Evolutionary conservation across 164 flowering plant genomes (phyloP).

Genomic region (Platanus orientalis): DNA sequence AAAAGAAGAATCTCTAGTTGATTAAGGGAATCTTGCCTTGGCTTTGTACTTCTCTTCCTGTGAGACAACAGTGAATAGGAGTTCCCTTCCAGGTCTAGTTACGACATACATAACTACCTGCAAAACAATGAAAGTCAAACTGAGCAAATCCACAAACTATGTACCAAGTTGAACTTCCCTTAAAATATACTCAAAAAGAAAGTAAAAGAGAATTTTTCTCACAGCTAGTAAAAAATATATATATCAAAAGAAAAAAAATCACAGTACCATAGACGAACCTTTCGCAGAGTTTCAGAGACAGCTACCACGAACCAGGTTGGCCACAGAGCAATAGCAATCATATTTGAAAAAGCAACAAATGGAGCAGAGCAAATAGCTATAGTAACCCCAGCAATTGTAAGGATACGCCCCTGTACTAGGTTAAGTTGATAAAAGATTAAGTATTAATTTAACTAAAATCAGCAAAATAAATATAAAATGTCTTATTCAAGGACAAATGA

Average conservation of each 20-base stretch:
- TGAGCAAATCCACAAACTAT: slow-evolving; percentile 1
- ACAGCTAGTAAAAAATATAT: no score
- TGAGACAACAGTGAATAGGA: slow-evolving; percentile 88
- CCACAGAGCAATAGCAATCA: slow-evolving; percentile 74
- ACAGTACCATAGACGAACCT: slow-evolving; percentile 38
- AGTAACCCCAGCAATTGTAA: slow-evolving; percentile 82
- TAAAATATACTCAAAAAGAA: background rate
- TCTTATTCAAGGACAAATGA: no score
- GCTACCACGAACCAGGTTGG: slow-evolving; percentile 87
- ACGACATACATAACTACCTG: slow-evolving; percentile 90
- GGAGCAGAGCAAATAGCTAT: slow-evolving; percentile 79
- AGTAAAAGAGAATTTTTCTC: background rate
- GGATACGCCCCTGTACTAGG: slow-evolving; percentile 73
- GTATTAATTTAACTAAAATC: background rate
- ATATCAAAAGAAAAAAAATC: background rate
- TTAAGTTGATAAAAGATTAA: slow-evolving; percentile 4
- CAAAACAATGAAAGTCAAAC: slow-evolving; percentile 13
- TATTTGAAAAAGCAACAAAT: slow-evolving; percentile 58
- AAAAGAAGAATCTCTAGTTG: no score
- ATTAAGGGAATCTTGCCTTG: slow-evolving; percentile 41
- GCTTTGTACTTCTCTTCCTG: slow-evolving; percentile 98
- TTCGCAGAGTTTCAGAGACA: slow-evolving; percentile 72
- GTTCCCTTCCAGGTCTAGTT: slow-evolving; percentile 93
- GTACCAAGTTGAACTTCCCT: background rate
- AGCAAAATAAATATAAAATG: no score